phyloP scores from a whole-genome alignment of 2,329 filamentous ascomycete genomes.

The Monilinia polystroma region DNA sequence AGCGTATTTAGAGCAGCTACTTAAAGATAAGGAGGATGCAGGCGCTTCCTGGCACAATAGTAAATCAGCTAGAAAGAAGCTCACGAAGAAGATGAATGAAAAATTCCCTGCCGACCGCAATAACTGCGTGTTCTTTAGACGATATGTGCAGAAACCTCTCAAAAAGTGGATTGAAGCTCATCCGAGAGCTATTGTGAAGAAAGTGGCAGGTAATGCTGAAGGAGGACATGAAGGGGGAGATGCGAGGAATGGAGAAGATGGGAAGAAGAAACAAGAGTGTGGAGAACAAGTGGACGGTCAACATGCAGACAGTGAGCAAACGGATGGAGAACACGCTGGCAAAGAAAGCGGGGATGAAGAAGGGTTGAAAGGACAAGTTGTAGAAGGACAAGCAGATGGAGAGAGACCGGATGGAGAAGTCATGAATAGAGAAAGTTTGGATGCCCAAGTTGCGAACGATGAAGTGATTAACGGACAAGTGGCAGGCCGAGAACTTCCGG shows the following conservation, averaged over 20 bases:
- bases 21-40: not conserved
- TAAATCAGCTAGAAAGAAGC: not conserved
- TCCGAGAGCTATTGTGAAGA: not conserved
- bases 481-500: too few relatives aligned
- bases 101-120: not conserved
- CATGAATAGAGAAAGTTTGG: too few relatives aligned
- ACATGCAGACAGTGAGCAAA: not conserved
- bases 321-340: too few relatives aligned
- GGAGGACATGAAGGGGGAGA: not conserved
- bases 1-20: not conserved
- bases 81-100: not conserved
- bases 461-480: too few relatives aligned
- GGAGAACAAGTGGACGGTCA: too few relatives aligned
- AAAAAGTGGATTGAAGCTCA: not conserved
- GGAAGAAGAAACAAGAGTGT: too few relatives aligned
- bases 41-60: not conserved
- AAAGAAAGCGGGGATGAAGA: not conserved
- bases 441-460: too few relatives aligned
- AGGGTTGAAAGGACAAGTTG: too few relatives aligned
- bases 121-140: not conserved
- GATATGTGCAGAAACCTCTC: not conserved
- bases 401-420: too few relatives aligned
- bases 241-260: not conserved
- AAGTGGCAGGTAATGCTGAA: not conserved
- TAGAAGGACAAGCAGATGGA: not conserved